Conservation (phyloP, 192 early-diverging fungal genomes). For the Umbelopsis vinacea region DNA sequence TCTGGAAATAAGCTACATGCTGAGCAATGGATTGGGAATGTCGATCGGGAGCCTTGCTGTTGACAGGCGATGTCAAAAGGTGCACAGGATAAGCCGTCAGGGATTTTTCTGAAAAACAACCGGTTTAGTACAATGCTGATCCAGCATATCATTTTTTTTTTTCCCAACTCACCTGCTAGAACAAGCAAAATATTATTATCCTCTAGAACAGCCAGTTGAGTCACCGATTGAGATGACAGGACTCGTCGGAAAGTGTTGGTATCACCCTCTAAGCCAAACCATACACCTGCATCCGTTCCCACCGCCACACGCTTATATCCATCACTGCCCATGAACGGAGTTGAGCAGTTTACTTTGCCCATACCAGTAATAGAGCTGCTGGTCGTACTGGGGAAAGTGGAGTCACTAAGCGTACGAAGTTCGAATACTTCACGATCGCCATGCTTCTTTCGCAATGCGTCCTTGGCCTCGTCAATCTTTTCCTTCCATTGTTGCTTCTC, state of each 20-base stretch:
- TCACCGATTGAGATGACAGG: constrained; percentile 74
- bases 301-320: constrained; percentile 70
- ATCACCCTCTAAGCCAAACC: constrained; percentile 50
- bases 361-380: constrained; percentile 17
- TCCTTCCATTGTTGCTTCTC: constrained; percentile 83
- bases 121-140: constrained; percentile 36
- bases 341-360: constrained; percentile 60
- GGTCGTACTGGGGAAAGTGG: constrained; percentile 46
- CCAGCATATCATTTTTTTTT: too few relatives aligned
- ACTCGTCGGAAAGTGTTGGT: constrained; percentile 58
- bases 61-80: constrained; percentile 65
- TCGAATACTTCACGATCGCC: constrained; percentile 56
- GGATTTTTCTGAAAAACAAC: constrained; percentile 70
- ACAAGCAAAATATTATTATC: constrained; percentile 81
- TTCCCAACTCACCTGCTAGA: constrained; percentile 73
- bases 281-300: constrained; percentile 88
- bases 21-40: constrained; percentile 28
- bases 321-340: constrained; percentile 39
- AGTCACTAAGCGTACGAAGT: constrained; percentile 51
- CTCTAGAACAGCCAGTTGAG: constrained; percentile 84
- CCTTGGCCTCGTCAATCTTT: constrained; percentile 72
- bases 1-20: constrained; percentile 35
- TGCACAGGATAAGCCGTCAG: constrained; percentile 79
- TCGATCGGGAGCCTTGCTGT: constrained; percentile 52
- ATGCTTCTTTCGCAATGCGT: constrained; percentile 39